A percentile compares a stretch with the other conserved stretches of the same genome.
Conservation (phyloP, 2,329 filamentous ascomycete species). For the Fusarium coicis region DNA sequence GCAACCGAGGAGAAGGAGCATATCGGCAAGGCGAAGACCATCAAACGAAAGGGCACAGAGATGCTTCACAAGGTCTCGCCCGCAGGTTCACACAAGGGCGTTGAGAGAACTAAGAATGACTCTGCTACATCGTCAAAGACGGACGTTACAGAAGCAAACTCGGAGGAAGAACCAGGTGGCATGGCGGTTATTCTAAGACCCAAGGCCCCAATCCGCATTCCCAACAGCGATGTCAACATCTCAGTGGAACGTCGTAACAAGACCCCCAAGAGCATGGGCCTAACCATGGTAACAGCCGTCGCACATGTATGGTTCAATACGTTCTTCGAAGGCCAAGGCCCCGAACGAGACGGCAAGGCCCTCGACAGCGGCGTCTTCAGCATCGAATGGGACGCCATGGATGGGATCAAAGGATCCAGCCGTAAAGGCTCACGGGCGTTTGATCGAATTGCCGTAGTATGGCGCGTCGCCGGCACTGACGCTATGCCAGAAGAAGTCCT, state of each 20-base stretch:
- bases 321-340: slow-evolving; percentile 87
- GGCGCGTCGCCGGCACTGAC: slow-evolving; percentile 64
- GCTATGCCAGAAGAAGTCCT: slow-evolving; percentile 52
- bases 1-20: slow-evolving; percentile 15
- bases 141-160: slow-evolving; percentile 28
- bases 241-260: slow-evolving; percentile 88
- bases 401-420: slow-evolving; percentile 91
- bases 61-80: slow-evolving; percentile 49
- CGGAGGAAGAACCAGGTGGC: slow-evolving; percentile 66
- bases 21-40: slow-evolving; percentile 29
- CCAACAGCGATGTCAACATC: slow-evolving; percentile 89
- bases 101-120: slow-evolving; percentile 39
- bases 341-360: slow-evolving; percentile 72
- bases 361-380: slow-evolving; percentile 73
- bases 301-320: slow-evolving; percentile 98
- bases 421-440: slow-evolving; percentile 84
- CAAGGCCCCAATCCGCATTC: slow-evolving; percentile 72
- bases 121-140: slow-evolving; percentile 34
- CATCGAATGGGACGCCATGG: slow-evolving; percentile 76
- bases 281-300: slow-evolving; percentile 91
- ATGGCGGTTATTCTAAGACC: slow-evolving; percentile 85
- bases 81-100: slow-evolving; percentile 21
- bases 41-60: slow-evolving; percentile 48
- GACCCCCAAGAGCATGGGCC: slow-evolving; percentile 78
- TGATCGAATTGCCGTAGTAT: slow-evolving; percentile 86